Percentiles rank a stretch among this genome's conserved stretches.
phyloP scores from a whole-genome alignment of 805 yeast species.

The Scheffersomyces coipomensis region DNA sequence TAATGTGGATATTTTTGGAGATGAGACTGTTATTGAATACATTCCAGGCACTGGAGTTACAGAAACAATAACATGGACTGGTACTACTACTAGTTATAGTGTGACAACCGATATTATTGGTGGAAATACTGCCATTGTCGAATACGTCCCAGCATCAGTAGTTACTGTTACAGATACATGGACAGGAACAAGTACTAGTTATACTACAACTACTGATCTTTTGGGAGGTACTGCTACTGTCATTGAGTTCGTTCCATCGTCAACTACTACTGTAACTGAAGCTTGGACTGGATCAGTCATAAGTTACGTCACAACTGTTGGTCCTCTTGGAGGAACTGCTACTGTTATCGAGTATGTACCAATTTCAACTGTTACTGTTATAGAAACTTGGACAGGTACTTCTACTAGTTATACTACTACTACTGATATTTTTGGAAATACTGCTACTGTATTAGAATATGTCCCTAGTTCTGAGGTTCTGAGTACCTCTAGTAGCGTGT shows the following conservation, averaged over 20 bases:
- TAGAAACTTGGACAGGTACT: not conserved
- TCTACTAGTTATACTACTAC: not conserved
- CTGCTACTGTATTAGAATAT: not conserved
- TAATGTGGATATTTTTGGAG: not conserved
- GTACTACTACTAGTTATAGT: too few species aligned
- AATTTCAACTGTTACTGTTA: not conserved
- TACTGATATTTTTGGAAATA: not conserved
- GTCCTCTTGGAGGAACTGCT: not conserved
- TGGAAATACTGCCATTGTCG: not conserved
- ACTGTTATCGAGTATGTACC: not conserved
- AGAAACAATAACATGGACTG: too few species aligned
- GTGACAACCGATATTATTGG: too few species aligned
- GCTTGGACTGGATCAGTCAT: not conserved
- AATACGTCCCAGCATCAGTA: not conserved
- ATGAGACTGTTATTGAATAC: too few species aligned
- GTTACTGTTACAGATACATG: not conserved
- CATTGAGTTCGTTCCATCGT: not conserved
- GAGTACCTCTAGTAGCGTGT: not conserved
- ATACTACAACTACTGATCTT: not conserved
- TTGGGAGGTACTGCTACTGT: not conserved
- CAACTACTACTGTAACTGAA: not conserved
- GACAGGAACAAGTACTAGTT: not conserved
- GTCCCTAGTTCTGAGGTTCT: not conserved
- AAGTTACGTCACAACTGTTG: not conserved
- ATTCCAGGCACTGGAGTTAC: too few species aligned